A percentile compares a stretch with the other conserved stretches of the same genome.
Conservation (phyloP, 257 asterid genomes). For the Capsicum chinense region DNA sequence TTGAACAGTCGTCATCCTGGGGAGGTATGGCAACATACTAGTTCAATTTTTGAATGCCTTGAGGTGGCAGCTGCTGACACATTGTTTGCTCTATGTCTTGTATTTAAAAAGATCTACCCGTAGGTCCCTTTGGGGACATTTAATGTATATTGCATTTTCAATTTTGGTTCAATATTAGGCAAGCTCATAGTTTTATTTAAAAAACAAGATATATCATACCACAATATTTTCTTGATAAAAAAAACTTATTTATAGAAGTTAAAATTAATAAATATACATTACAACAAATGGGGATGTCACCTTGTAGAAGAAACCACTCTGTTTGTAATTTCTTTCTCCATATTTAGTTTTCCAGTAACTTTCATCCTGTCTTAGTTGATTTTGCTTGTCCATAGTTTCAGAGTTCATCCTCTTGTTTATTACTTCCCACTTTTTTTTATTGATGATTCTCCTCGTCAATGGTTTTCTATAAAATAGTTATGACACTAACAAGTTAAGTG, state of each 20-base stretch:
- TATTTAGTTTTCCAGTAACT: not conserved
- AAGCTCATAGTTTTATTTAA: no score
- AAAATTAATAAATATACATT: no score
- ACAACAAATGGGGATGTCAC: not conserved
- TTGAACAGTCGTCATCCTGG: constrained; percentile 93
- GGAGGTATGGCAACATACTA: constrained; percentile 60
- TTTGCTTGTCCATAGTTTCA: not conserved
- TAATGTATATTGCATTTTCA: not conserved
- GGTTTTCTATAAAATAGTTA: not conserved
- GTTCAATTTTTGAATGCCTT: constrained; percentile 14
- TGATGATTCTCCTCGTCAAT: not conserved
- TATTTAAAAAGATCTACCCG: not conserved
- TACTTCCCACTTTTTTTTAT: not conserved
- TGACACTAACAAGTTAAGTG: not conserved
- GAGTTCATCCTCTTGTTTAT: not conserved
- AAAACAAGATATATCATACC: not conserved
- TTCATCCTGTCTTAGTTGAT: not conserved
- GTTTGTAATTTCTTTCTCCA: not conserved
- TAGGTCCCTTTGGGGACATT: not conserved
- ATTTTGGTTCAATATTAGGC: not conserved
- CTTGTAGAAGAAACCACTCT: not conserved
- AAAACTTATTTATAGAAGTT: not conserved
- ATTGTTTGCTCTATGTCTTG: not conserved
- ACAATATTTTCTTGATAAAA: not conserved
- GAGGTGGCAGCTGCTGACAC: not conserved